phyloP scores from a whole-genome alignment of 306 rosid genomes.

The Coriaria nepalensis region DNA sequence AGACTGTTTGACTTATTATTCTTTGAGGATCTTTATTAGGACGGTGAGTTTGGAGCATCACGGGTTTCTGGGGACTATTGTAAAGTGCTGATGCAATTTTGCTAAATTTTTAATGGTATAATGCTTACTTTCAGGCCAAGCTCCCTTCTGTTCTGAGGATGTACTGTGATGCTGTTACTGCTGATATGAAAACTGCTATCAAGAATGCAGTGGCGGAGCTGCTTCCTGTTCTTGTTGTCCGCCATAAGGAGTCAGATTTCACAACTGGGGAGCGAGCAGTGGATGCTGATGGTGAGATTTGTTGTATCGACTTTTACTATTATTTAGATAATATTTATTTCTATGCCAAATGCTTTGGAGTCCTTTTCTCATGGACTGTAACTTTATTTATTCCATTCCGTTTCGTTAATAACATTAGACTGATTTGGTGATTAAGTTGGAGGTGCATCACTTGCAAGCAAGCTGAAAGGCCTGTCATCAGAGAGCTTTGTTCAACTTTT shows the following conservation, averaged over 20 bases:
- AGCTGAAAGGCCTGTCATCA: slow-evolving; percentile 82
- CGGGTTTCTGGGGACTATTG: background rate
- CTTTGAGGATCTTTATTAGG: too few relatives aligned
- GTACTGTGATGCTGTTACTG: slow-evolving; percentile 84
- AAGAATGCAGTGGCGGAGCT: slow-evolving; percentile 90
- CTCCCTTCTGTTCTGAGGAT: slow-evolving; percentile 89
- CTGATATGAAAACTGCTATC: slow-evolving; percentile 92
- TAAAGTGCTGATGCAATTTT: slow-evolving; percentile 1
- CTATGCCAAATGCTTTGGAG: background rate
- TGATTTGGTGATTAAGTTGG: slow-evolving; percentile 50
- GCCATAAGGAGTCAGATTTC: slow-evolving; percentile 66
- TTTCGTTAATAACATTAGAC: slow-evolving; percentile 4
- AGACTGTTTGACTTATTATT: too few relatives aligned
- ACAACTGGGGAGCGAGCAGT: slow-evolving; percentile 60
- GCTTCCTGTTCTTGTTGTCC: slow-evolving; percentile 72
- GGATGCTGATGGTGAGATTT: slow-evolving; percentile 80
- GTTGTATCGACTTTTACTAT: slow-evolving; percentile 1
- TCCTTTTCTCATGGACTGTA: background rate
- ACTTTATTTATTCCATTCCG: too few relatives aligned
- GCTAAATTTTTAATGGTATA: slow-evolving; percentile 6
- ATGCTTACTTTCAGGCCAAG: slow-evolving; percentile 57
- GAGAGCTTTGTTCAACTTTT: slow-evolving; percentile 96
- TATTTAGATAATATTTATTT: slow-evolving; percentile 1
- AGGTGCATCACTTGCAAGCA: slow-evolving; percentile 97
- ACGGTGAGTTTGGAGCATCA: too few relatives aligned